Conservation (phyloP, 352 stramenopile genomes). For the Aphanomyces astaci region DNA sequence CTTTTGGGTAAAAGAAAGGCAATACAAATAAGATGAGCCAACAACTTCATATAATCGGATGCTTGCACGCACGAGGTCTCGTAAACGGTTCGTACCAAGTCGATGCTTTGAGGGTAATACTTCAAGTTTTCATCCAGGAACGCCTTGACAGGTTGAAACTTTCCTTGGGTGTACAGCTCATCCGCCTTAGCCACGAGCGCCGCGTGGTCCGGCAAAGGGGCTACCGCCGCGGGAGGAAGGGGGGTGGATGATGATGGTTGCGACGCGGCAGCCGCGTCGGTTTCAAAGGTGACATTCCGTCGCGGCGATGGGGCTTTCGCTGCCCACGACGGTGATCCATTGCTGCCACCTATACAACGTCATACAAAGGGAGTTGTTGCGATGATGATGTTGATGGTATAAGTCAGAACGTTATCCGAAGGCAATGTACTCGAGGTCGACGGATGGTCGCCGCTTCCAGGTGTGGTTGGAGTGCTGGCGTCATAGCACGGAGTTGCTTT, state of each 20-base stretch:
- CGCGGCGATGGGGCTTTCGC: not conserved
- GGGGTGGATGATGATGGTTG: not conserved
- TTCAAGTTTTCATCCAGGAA: conserved; percentile 38
- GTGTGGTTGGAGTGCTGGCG: conserved; percentile 34
- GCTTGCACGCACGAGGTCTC: no score
- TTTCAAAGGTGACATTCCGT: not conserved
- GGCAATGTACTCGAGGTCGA: not conserved
- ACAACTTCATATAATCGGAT: no score
- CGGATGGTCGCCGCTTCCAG: not conserved
- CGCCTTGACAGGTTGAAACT: not conserved
- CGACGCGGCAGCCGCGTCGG: no score
- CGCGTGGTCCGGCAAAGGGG: not conserved
- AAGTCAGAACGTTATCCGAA: not conserved
- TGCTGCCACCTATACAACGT: no score
- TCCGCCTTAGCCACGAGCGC: not conserved
- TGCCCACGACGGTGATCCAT: not conserved
- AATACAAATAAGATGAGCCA: no score
- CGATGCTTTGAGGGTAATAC: conserved; percentile 36
- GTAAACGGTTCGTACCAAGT: no score
- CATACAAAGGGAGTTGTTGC: no score
- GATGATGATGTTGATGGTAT: no score
- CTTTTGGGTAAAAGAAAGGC: no score
- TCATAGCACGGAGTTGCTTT: not conserved
- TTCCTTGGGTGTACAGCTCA: not conserved
- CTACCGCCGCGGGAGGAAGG: no score